Evolutionary conservation across 176 grass and related monocot genomes (phyloP).

Genomic region (Triticum urartu): DNA sequence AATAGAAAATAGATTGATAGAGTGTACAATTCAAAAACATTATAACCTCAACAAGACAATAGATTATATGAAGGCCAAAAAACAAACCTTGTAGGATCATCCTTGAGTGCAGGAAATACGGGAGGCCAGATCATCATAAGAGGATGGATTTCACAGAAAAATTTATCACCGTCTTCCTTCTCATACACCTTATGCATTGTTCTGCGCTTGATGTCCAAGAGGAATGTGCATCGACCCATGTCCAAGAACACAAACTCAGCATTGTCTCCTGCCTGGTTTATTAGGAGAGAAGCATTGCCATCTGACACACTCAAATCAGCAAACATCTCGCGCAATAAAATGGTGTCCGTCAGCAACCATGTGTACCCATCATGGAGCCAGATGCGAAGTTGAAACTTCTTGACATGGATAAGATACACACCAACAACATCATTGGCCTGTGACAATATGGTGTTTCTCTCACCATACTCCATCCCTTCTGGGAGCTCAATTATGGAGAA

Average conservation of each 20-base stretch:
- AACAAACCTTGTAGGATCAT: background rate
- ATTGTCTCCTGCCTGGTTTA: background rate
- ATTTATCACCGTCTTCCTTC: too few species aligned
- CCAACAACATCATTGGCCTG: background rate
- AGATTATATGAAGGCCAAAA: too few species aligned
- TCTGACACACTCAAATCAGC: background rate
- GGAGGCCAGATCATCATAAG: background rate
- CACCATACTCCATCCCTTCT: background rate
- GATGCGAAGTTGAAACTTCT: background rate
- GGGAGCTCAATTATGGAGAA: background rate
- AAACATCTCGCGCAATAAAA: background rate
- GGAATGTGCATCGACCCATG: too few species aligned
- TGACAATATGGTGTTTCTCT: background rate
- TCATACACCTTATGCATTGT: too few species aligned
- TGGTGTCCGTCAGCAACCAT: background rate
- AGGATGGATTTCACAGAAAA: background rate
- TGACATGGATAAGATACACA: background rate
- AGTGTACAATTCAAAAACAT: too few species aligned
- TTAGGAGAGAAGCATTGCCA: background rate
- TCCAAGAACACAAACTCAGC: too few species aligned
- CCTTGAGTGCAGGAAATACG: background rate
- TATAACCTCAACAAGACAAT: too few species aligned
- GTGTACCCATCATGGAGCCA: background rate
- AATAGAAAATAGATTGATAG: too few species aligned
- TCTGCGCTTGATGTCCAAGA: too few species aligned